Base-by-base conservation (phyloP, 1,284 basidiomycete genomes). In the Cutaneotrichosporon arboriforme region DNA sequence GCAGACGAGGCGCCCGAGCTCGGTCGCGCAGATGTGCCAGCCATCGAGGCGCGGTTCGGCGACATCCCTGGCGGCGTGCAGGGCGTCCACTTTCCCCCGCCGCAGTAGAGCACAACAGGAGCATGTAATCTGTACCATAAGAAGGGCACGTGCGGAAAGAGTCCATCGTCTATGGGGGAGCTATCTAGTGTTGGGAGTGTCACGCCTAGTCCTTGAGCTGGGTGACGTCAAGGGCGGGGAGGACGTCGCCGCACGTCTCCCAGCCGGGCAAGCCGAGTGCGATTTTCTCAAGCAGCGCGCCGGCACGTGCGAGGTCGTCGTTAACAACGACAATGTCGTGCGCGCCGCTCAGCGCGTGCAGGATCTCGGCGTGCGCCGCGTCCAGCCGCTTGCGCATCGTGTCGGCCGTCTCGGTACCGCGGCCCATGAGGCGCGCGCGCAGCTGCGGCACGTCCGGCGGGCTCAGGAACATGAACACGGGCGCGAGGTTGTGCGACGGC, bases 281-380 rank as follows among this genome's bases (percentile, higher is more conserved):
- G 36, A 91, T 81, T 47, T 77, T 77, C 72, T 83, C 84, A 68
- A 82, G 68, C 49, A 77, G 63, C 8, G 73, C 74, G 67, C 96
- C 97, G 4, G 94, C 90, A 9, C 82, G 75, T 37, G 94, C 88
- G 8, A 97, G 70, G 67, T 94, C 83, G 65, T 96, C 91, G 75
- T 98, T 98, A 59, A 97, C 84, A 59, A 98, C 85, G 52, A 97
- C 82, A 42, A 87, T 69, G 70, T 97, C 88, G 65, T 92, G 89
- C 1, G 81, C 80, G 22, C 82, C 83, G 2, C 83, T 78, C 66
- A 72, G 82, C 1, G 96, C 96, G 72, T 87, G 97, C 58, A 84
- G 81, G 62, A 98, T 82, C 76, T 99, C 94, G 55, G 81, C 81
- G 42, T 86, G 77, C 0, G 94, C 91, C 15, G 87, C 88, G 1